Evolutionary conservation across 495 filamentous ascomycete species (phyloP).

Genomic region (Penicillium pulvis): DNA sequence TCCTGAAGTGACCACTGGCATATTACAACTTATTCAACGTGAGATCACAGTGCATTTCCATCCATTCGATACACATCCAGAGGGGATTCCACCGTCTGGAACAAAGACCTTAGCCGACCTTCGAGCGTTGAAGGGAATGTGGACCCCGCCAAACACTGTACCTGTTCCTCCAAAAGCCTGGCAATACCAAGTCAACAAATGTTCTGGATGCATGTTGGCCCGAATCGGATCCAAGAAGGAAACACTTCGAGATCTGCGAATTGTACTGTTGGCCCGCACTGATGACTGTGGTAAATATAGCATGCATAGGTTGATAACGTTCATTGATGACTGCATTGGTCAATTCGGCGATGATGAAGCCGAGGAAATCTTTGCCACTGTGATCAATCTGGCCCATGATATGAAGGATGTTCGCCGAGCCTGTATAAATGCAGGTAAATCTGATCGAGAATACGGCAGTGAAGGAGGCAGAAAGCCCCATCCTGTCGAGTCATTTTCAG

Average conservation of each 20-base stretch:
- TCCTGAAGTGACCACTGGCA: not conserved
- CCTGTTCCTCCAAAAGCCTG: not conserved
- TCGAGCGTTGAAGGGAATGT: not conserved
- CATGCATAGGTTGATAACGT: not conserved
- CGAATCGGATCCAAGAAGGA: not conserved
- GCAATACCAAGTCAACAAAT: not conserved
- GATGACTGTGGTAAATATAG: not conserved
- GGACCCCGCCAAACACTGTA: not conserved
- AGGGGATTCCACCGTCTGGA: not conserved
- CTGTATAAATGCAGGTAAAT: not conserved
- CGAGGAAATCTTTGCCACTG: not conserved
- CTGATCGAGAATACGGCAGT: not conserved
- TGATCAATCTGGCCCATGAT: not conserved
- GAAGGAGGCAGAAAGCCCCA: not conserved
- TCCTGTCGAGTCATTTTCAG: not conserved
- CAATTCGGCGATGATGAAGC: not conserved
- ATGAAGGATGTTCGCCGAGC: not conserved
- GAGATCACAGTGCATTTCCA: not conserved
- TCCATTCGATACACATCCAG: not conserved
- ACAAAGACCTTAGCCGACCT: not conserved
- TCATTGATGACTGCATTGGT: not conserved
- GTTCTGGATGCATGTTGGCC: not conserved
- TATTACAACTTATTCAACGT: not conserved
- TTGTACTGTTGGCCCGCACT: not conserved
- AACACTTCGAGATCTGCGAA: not conserved